Evolutionary conservation across 2,329 filamentous ascomycete species (phyloP).

Genomic region (Penicillium palitans): DNA sequence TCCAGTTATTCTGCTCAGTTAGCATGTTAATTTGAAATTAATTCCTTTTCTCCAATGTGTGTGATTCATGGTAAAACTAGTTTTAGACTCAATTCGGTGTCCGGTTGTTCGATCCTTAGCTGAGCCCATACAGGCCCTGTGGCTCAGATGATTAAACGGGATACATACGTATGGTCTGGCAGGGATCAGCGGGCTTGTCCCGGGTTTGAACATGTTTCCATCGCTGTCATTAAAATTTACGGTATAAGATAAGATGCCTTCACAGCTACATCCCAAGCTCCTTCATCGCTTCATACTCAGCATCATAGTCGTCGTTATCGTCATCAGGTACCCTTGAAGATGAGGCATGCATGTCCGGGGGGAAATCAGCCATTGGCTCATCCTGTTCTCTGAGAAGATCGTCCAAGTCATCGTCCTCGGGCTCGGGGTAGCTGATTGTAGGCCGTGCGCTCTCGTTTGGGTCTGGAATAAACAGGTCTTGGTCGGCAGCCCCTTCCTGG

Average conservation of each 20-base stretch:
- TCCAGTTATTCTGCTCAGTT: neutral
- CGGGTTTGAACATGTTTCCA: neutral
- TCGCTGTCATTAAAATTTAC: conserved; percentile 9
- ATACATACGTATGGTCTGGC: neutral
- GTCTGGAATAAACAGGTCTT: conserved; percentile 35
- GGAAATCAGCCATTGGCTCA: conserved; percentile 10
- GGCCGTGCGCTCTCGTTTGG: conserved; percentile 10
- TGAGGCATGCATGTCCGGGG: conserved; percentile 1
- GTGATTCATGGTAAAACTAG: neutral
- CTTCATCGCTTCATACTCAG: conserved; percentile 68
- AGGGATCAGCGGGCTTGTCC: neutral
- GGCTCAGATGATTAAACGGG: neutral
- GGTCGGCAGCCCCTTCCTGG: conserved; percentile 9
- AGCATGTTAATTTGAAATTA: neutral
- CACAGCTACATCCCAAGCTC: conserved; percentile 26
- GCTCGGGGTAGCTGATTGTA: conserved; percentile 20
- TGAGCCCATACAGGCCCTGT: neutral
- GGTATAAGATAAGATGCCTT: conserved; percentile 1
- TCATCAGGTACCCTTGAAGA: neutral
- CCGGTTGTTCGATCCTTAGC: neutral
- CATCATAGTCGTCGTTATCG: conserved; percentile 49
- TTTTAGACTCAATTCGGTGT: neutral
- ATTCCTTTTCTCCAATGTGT: neutral
- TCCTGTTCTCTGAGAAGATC: conserved; percentile 54
- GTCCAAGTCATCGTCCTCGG: conserved; percentile 54